Evolutionary conservation across 2,329 filamentous ascomycete species (phyloP).

Genomic region (Aspergillus latus): DNA sequence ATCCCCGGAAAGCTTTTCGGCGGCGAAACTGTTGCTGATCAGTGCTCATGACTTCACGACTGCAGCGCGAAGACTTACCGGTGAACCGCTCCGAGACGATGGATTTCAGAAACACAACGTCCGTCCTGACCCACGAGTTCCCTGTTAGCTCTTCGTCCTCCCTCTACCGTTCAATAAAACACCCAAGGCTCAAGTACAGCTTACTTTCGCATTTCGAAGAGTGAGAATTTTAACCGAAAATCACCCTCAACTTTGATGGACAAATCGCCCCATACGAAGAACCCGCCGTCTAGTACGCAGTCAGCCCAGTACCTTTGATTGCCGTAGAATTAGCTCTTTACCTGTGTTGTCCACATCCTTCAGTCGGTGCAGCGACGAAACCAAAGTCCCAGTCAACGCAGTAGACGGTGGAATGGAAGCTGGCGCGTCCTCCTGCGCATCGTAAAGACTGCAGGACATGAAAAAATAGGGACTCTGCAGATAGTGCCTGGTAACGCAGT

Average conservation of each 20-base stretch:
- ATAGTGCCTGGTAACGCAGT: constrained; percentile 51
- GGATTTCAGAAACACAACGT: constrained; percentile 54
- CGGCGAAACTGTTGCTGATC: constrained; percentile 35
- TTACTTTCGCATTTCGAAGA: constrained; percentile 70
- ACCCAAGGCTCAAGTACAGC: constrained; percentile 17
- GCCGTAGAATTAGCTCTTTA: constrained; percentile 27
- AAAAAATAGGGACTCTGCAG: constrained; percentile 66
- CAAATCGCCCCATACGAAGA: constrained; percentile 88
- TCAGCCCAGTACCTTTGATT: constrained; percentile 5
- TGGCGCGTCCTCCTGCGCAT: constrained; percentile 48
- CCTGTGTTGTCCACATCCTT: constrained; percentile 72
- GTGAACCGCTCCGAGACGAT: constrained; percentile 67
- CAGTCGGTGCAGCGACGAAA: constrained; percentile 77
- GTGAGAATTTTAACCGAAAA: constrained; percentile 72
- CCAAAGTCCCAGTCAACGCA: constrained; percentile 68
- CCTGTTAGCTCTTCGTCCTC: constrained; percentile 20
- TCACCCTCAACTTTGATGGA: constrained; percentile 73
- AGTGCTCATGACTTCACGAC: constrained; percentile 11
- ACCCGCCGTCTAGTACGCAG: constrained; percentile 63
- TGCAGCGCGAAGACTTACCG: constrained; percentile 46
- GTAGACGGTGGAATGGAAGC: constrained; percentile 49
- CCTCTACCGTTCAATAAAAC: neutral
- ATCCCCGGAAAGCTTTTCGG: constrained; percentile 75
- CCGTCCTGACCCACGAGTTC: constrained; percentile 27
- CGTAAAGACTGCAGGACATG: constrained; percentile 58